Evolutionary conservation across 305 asterid genomes (phyloP).

Genomic region (Vinca major): DNA sequence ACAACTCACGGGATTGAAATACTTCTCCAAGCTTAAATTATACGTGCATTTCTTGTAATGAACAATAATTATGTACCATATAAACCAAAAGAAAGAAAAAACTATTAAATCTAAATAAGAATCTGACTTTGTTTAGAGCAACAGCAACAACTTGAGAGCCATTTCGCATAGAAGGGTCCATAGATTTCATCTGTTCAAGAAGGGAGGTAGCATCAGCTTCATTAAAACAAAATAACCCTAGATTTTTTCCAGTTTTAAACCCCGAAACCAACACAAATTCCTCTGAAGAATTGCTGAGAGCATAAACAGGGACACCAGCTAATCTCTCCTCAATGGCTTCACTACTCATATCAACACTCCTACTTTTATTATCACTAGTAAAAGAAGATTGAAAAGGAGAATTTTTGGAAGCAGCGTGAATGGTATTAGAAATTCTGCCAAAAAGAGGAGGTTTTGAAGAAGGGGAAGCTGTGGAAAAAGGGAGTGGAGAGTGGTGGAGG

Average conservation of each 20-base stretch:
- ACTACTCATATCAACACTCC: conserved; percentile 24
- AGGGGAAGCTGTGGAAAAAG: conserved; percentile 14
- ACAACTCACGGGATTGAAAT: background rate
- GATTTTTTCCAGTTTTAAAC: conserved; percentile 36
- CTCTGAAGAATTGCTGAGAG: conserved; percentile 54
- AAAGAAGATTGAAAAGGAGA: conserved; percentile 5
- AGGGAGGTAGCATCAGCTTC: conserved; percentile 69
- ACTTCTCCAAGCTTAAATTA: background rate
- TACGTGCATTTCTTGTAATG: background rate
- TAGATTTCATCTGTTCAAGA: conserved; percentile 54
- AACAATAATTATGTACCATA: background rate
- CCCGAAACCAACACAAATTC: conserved; percentile 77
- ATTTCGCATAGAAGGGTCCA: conserved; percentile 51
- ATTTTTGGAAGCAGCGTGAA: background rate
- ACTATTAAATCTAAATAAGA: background rate
- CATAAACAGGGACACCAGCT: conserved; percentile 82
- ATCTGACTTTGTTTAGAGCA: conserved; percentile 64
- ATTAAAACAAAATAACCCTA: conserved; percentile 68
- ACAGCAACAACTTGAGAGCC: conserved; percentile 69
- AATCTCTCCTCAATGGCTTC: conserved; percentile 66
- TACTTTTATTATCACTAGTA: conserved; percentile 5
- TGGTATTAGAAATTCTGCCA: conserved; percentile 35
- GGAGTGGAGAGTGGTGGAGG: conserved; percentile 20
- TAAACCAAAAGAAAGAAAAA: background rate
- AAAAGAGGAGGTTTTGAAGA: conserved; percentile 26